phyloP scores from a whole-genome alignment of 2,329 filamentous ascomycete genomes.

The Septoria linicola region DNA sequence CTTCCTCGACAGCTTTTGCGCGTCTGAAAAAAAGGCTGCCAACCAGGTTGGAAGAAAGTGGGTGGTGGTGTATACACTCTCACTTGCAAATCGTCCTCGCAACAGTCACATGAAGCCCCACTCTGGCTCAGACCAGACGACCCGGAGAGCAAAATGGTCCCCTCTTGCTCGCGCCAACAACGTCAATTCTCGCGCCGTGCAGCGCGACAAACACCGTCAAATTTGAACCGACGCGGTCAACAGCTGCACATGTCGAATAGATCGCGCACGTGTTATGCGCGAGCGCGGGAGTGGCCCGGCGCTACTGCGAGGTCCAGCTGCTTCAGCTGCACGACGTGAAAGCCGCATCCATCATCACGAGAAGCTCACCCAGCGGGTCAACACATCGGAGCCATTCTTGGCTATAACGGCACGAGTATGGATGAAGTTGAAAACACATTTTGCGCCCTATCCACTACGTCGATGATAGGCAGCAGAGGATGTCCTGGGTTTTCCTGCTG shows the following conservation, averaged over 20 bases:
- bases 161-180: slow-evolving; percentile 10
- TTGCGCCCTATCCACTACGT: no score
- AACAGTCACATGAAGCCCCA: slow-evolving; percentile 1
- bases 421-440: no score
- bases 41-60: neutral
- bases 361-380: neutral
- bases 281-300: neutral
- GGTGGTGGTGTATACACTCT: neutral
- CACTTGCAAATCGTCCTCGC: neutral
- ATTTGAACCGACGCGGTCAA: slow-evolving; percentile 6
- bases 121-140: neutral
- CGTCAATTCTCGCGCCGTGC: slow-evolving; percentile 8
- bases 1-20: slow-evolving; percentile 1
- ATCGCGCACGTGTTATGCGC: slow-evolving; percentile 5
- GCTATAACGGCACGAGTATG: no score
- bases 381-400: no score
- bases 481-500: no score
- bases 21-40: slow-evolving; percentile 1
- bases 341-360: neutral
- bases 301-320: slow-evolving; percentile 8
- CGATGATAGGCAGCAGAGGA: no score
- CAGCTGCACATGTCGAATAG: slow-evolving; percentile 5
- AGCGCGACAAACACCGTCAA: slow-evolving; percentile 8
- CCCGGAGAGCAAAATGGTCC: neutral
- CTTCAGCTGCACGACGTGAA: neutral